Conservation (phyloP, 306 rosid species). For the Canavalia gladiata region DNA sequence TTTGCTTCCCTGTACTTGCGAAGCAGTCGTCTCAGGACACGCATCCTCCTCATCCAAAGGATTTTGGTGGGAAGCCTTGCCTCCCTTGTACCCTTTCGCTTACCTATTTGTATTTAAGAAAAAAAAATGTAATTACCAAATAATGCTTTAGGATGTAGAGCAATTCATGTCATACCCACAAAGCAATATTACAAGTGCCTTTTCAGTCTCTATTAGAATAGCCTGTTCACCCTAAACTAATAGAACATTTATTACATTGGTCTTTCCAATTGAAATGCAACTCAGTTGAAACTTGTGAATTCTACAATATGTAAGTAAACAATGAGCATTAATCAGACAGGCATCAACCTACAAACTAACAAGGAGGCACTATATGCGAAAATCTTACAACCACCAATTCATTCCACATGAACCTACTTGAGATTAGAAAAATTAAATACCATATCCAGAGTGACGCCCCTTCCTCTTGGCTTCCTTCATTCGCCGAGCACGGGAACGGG, state of each 20-base stretch:
- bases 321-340: no score
- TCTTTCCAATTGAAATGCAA: not conserved
- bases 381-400: no score
- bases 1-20: constrained; percentile 92
- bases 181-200: not conserved
- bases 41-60: constrained; percentile 98
- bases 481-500: constrained; percentile 93
- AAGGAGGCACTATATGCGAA: no score
- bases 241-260: not conserved
- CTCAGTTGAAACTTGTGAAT: not conserved
- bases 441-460: constrained; percentile 97
- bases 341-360: no score
- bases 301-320: not conserved
- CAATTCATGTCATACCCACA: not conserved
- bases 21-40: constrained; percentile 90
- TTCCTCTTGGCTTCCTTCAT: constrained; percentile 95
- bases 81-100: constrained; percentile 95
- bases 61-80: constrained; percentile 94
- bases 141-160: not conserved
- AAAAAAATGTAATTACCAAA: not conserved
- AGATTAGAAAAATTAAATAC: constrained; percentile 49
- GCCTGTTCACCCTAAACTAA: not conserved
- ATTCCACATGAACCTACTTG: not conserved
- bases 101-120: constrained; percentile 56
- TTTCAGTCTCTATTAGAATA: not conserved